Evolutionary conservation across 1,284 basidiomycete species (phyloP), one percentile per base, ranked within the genome.

Genomic region (Lignosus rhinocerotis): DNA sequence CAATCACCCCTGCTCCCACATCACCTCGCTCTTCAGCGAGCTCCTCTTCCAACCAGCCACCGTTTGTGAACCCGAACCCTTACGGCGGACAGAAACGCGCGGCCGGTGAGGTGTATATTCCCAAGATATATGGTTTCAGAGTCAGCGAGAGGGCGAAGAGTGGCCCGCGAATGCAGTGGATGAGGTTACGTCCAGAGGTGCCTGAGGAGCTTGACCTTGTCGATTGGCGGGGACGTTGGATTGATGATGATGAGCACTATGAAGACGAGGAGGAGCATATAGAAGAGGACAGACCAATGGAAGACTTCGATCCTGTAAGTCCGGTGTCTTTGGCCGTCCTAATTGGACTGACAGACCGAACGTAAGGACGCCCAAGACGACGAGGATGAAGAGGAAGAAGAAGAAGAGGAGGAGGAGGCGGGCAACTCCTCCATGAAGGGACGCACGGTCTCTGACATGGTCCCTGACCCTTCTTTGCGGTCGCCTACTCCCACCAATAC

Each of bases 131-230:
- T 69, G 97, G 90, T 0, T 93, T 93, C 78, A 87, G 87, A 73
- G 90, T 93, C 46, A 93, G 87, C 72, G 90, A 93, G 70, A 79
- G 86, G 51, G 89, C 90, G 10, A 92, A 94, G 73, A 92, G 86
- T 66, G 97, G 97, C 1, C 96, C 97, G 12, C 81, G 97, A 60
- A 98, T 99, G 96, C 88, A 90, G 66, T 99, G 96, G 96, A 76
- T 98, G 75, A 81, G 96, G 46, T 75, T 94, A 72, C 79, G 96
- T 58, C 96, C 96, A 16, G 87, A 90, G 69, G 84, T 79, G 53
- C 80, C 88, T 11, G 83, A 87, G 58, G 93, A 96, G 69, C 75
- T 98, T 64, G 92, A 96, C 65, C 77, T 82, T 66, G 93, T 96
- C 19, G 94, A 96, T 74, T 91, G 86, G 85, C 81, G 88, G 62